Conservation (phyloP, 305 asterid genomes). For the Lippia alba region DNA sequence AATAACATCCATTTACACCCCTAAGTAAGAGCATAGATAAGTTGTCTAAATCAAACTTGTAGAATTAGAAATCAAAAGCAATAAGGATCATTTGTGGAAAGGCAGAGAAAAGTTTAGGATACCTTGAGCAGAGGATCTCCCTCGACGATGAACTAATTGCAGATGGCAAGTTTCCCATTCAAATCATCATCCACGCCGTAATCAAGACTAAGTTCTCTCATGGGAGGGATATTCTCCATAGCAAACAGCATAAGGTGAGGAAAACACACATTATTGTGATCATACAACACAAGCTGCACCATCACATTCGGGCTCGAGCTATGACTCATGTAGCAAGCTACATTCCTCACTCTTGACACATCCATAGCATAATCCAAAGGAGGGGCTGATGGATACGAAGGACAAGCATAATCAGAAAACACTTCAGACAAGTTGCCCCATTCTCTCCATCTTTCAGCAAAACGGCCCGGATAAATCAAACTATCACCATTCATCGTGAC, state of each 20-base stretch:
- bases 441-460: conserved; percentile 80
- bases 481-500: conserved; percentile 89
- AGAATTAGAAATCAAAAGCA: conserved; percentile 13
- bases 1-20: no score
- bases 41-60: neutral
- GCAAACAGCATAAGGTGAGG: conserved; percentile 94
- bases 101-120: conserved; percentile 18
- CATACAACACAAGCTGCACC: conserved; percentile 87
- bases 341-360: conserved; percentile 86
- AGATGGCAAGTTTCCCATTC: conserved; percentile 74
- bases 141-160: conserved; percentile 47
- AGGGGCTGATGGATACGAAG: conserved; percentile 66
- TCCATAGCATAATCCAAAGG: conserved; percentile 95
- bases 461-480: conserved; percentile 76
- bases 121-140: conserved; percentile 35
- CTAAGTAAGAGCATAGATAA: no score
- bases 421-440: conserved; percentile 85
- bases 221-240: conserved; percentile 87
- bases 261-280: conserved; percentile 76
- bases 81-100: neutral
- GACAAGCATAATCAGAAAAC: conserved; percentile 60
- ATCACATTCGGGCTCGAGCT: conserved; percentile 77
- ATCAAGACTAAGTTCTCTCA: conserved; percentile 84
- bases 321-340: conserved; percentile 91
- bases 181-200: conserved; percentile 83